A percentile compares a stretch with the other conserved stretches of the same genome.
Evolutionary conservation across 768 basidiomycete species (phyloP).

Genomic region (Suillus luteus): DNA sequence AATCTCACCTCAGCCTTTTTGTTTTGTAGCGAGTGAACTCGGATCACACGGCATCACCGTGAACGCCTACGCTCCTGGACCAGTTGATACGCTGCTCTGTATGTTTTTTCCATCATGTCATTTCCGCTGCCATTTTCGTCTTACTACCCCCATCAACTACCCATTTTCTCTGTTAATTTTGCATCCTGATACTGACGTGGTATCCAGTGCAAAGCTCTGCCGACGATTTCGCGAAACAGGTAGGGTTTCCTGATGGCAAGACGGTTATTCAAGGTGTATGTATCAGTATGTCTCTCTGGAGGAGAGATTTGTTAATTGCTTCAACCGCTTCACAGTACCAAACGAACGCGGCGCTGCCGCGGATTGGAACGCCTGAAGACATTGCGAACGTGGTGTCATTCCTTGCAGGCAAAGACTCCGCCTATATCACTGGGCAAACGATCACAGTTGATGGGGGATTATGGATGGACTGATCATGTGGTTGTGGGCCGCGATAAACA

Average conservation of each 20-base stretch:
- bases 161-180: neutral
- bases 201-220: neutral
- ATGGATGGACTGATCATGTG: constrained; percentile 8
- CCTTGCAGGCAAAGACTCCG: constrained; percentile 32
- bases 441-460: constrained; percentile 11
- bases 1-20: neutral
- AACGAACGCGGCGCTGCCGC: constrained; percentile 16
- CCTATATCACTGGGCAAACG: constrained; percentile 30
- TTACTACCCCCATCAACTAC: neutral
- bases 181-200: neutral
- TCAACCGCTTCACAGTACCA: neutral
- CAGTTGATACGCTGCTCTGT: neutral
- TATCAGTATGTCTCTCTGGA: neutral
- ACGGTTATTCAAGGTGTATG: neutral
- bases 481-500: neutral
- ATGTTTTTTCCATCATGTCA: neutral
- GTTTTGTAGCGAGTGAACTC: constrained; percentile 26
- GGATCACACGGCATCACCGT: constrained; percentile 22
- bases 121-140: neutral
- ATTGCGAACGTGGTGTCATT: constrained; percentile 35
- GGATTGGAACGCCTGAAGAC: constrained; percentile 19
- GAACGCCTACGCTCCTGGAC: constrained; percentile 11
- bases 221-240: neutral
- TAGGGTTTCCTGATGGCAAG: neutral
- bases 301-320: neutral